Percentiles rank a stretch among this genome's conserved stretches.
Conservation (phyloP, 2,329 filamentous ascomycete species). For the Calcarisporium arbuscula region DNA sequence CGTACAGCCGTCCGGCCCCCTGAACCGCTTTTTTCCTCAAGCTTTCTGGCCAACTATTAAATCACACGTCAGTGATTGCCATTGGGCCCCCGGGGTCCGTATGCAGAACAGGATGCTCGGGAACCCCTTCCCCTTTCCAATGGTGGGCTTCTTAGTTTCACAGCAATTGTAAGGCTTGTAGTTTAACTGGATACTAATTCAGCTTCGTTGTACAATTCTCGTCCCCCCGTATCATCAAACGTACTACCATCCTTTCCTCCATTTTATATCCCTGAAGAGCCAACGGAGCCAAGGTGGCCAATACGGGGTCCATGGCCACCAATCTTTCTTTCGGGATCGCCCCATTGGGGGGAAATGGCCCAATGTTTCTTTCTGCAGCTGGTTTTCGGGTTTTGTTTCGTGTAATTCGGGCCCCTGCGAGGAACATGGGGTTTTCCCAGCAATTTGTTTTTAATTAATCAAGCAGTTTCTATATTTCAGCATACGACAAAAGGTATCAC, state of each 20-base stretch:
- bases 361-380: constrained; percentile 79
- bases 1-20: constrained; percentile 70
- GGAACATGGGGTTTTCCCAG: background rate
- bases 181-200: constrained; percentile 54
- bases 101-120: background rate
- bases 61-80: background rate
- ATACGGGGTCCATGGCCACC: constrained; percentile 88
- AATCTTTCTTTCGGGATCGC: constrained; percentile 76
- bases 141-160: constrained; percentile 86
- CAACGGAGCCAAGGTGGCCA: constrained; percentile 80
- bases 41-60: constrained; percentile 68
- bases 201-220: constrained; percentile 7
- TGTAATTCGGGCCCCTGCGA: constrained; percentile 50
- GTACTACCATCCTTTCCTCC: constrained; percentile 64
- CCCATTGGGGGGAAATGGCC: constrained; percentile 81
- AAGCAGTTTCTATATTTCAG: background rate
- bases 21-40: constrained; percentile 77
- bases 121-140: constrained; percentile 63
- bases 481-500: too few relatives aligned
- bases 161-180: constrained; percentile 84
- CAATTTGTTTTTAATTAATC: background rate
- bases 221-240: too few relatives aligned
- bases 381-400: constrained; percentile 86
- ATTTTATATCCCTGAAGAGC: constrained; percentile 74
- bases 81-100: background rate